A percentile compares a stretch with the other conserved stretches of the same genome.
Evolutionary conservation across 2,329 filamentous ascomycete species (phyloP).

Genomic region (Diaporthe destruens): DNA sequence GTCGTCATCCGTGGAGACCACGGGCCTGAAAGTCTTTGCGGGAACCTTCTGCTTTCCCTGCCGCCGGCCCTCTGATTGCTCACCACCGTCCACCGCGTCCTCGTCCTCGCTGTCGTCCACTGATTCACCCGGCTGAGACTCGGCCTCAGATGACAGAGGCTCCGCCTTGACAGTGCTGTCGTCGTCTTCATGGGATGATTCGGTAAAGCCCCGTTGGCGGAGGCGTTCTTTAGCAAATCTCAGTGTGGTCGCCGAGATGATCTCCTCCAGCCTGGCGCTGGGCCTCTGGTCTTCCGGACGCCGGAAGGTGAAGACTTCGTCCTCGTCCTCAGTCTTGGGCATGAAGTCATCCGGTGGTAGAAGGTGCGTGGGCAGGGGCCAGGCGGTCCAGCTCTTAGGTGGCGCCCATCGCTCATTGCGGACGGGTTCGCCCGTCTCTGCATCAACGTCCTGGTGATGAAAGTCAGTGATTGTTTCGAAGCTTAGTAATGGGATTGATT

Average conservation of each 20-base stretch:
- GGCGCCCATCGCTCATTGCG: constrained; percentile 60
- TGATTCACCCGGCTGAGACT: constrained; percentile 3
- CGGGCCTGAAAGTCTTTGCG: constrained; percentile 57
- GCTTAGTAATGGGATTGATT: not conserved
- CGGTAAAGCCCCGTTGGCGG: constrained; percentile 51
- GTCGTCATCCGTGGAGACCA: constrained; percentile 78
- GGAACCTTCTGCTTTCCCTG: not conserved
- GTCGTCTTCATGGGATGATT: constrained; percentile 11
- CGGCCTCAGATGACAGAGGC: constrained; percentile 41
- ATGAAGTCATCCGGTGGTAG: constrained; percentile 72
- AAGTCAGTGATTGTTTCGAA: not conserved
- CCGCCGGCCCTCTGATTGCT: not conserved
- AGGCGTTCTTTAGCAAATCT: constrained; percentile 77
- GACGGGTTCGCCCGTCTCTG: constrained; percentile 46
- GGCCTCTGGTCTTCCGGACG: constrained; percentile 59
- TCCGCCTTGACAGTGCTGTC: constrained; percentile 28
- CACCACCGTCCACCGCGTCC: not conserved
- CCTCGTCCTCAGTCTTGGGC: constrained; percentile 58
- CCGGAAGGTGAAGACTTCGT: constrained; percentile 66
- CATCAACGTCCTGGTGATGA: constrained; percentile 47
- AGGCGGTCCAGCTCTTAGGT: constrained; percentile 81
- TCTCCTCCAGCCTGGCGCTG: constrained; percentile 76
- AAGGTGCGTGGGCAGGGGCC: constrained; percentile 76
- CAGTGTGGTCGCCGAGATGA: constrained; percentile 75
- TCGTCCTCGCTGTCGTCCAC: constrained; percentile 19